Percentiles rank a stretch among this genome's conserved stretches.
Evolutionary conservation across 2,329 filamentous ascomycete genomes (phyloP).

Genomic region (Beauveria scarabaeidicola): DNA sequence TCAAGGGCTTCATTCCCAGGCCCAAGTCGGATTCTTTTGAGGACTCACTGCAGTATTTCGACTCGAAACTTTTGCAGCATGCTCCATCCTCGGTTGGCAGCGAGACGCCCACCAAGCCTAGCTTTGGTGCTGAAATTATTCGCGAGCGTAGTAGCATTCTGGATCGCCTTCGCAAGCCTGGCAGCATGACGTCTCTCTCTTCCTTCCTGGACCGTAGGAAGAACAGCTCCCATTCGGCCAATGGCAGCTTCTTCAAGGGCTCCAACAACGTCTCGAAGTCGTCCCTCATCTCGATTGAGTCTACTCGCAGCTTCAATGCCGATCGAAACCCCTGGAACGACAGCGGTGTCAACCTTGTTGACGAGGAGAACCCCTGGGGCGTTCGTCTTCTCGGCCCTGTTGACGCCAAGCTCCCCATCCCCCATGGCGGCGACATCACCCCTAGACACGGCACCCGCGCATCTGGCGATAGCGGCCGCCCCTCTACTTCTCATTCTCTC

Average conservation of each 20-base stretch:
- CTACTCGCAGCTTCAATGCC: constrained; percentile 78
- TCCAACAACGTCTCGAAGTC: constrained; percentile 87
- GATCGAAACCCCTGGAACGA: constrained; percentile 98
- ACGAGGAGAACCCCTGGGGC: constrained; percentile 69
- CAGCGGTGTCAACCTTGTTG: constrained; percentile 86
- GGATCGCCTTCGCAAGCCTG: constrained; percentile 87
- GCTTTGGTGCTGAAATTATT: constrained; percentile 72
- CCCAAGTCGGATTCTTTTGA: constrained; percentile 98
- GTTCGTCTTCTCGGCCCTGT: constrained; percentile 57
- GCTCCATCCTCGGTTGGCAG: constrained; percentile 72
- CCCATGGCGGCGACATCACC: constrained; percentile 71
- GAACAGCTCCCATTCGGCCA: constrained; percentile 81
- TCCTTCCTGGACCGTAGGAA: constrained; percentile 95
- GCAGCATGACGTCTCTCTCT: constrained; percentile 87
- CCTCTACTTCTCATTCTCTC: constrained; percentile 90
- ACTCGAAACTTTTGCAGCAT: constrained; percentile 92
- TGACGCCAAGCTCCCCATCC: constrained; percentile 54
- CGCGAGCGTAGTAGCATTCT: constrained; percentile 78
- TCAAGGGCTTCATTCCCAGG: constrained; percentile 93
- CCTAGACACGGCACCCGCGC: constrained; percentile 75
- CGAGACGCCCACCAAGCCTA: constrained; percentile 81
- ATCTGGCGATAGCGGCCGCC: constrained; percentile 84
- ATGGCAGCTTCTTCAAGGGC: constrained; percentile 82
- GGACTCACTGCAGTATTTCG: constrained; percentile 91
- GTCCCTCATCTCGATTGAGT: constrained; percentile 92